phyloP scores from a whole-genome alignment of 1,284 basidiomycete species.

The Rhodofomes roseus region DNA sequence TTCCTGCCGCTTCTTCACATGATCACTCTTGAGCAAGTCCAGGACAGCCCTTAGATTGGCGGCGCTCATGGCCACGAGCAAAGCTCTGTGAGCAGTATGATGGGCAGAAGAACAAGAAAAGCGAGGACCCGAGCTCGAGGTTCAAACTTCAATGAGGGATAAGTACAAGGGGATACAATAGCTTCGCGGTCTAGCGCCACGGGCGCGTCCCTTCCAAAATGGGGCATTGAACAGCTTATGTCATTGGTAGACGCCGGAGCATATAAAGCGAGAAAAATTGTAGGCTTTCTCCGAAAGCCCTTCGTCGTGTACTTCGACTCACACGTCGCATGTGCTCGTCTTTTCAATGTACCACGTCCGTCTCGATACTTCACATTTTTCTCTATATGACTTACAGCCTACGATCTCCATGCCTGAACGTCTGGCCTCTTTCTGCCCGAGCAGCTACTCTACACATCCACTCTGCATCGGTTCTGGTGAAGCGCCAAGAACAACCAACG shows the following conservation, averaged over 20 bases:
- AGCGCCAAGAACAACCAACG: constrained; percentile 22
- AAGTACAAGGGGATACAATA: no score
- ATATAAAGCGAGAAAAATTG: constrained; percentile 2
- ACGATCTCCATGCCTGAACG: no score
- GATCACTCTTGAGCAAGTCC: constrained; percentile 56
- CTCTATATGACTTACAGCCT: no score
- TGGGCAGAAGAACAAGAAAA: neutral
- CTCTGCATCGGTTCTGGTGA: constrained; percentile 33
- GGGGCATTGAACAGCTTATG: no score
- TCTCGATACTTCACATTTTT: neutral
- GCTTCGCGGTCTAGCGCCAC: no score
- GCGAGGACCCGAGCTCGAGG: no score
- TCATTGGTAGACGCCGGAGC: constrained; percentile 2
- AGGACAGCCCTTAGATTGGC: constrained; percentile 45
- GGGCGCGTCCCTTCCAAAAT: no score
- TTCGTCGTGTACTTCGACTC: no score
- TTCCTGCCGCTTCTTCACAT: constrained; percentile 70
- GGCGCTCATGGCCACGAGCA: constrained; percentile 22
- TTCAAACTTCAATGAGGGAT: no score
- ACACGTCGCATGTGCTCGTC: no score
- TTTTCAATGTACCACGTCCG: neutral
- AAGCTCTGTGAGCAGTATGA: neutral
- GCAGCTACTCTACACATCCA: constrained; percentile 27
- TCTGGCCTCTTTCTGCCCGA: constrained; percentile 31
- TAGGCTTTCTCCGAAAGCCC: no score